Conservation (phyloP, 345 rosid species). For the Chamaenerion angustifolium region DNA sequence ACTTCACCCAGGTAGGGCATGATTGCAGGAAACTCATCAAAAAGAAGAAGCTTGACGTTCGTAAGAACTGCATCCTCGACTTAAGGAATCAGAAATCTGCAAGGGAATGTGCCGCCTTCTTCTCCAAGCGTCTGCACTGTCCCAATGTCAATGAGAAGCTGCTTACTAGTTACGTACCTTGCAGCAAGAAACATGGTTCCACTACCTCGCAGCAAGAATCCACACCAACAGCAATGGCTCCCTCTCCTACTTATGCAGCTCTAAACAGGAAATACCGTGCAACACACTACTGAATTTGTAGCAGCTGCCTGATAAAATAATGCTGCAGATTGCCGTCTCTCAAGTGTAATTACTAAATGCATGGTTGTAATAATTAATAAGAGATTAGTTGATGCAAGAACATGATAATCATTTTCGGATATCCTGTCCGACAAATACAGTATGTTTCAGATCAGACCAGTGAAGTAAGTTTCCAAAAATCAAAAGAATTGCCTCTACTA, state of each 20-base stretch:
- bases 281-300: background rate
- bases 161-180: slow-evolving; percentile 16
- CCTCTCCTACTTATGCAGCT: slow-evolving; percentile 13
- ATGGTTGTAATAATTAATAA: too few species aligned
- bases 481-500: too few species aligned
- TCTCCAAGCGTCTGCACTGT: slow-evolving; percentile 12
- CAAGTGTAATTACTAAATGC: too few species aligned
- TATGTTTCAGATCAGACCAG: too few species aligned
- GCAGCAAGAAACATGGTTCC: slow-evolving; percentile 3
- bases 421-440: too few species aligned
- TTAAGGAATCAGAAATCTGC: slow-evolving; percentile 30
- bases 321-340: background rate
- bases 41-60: slow-evolving; percentile 22
- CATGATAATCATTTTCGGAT: too few species aligned
- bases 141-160: slow-evolving; percentile 9
- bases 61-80: slow-evolving; percentile 39
- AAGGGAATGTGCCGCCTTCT: slow-evolving; percentile 21
- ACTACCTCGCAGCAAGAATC: background rate
- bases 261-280: slow-evolving; percentile 1
- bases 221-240: slow-evolving; percentile 4
- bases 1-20: slow-evolving; percentile 46
- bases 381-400: too few species aligned
- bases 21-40: slow-evolving; percentile 24
- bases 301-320: background rate
- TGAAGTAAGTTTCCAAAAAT: too few species aligned